These are phyloP conservation scores for Stemphylium beticola DNA, from an alignment of 2,329 filamentous ascomycete genomes.

Conservation along the genomic window DNA sequence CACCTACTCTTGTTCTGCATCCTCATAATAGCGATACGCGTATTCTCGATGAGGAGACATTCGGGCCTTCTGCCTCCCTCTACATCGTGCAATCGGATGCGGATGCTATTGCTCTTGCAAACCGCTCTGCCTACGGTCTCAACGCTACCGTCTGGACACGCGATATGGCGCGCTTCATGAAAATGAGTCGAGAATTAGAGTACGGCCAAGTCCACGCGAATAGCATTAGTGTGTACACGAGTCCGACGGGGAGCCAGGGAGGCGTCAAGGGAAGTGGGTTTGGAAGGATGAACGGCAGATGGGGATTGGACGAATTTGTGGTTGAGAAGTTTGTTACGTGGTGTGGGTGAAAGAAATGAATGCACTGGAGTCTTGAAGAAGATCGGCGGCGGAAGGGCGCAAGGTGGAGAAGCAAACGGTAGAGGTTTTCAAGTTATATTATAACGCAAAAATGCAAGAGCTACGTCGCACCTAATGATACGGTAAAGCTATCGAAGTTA, in stretches of 20 bases:
- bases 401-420: too few relatives aligned
- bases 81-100: slow-evolving; percentile 70
- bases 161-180: slow-evolving; percentile 64
- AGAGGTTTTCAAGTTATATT: too few relatives aligned
- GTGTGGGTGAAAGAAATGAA: slow-evolving; percentile 25
- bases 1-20: slow-evolving; percentile 62
- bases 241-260: slow-evolving; percentile 52
- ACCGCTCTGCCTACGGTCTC: slow-evolving; percentile 80
- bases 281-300: slow-evolving; percentile 51
- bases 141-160: slow-evolving; percentile 68
- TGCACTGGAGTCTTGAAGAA: too few relatives aligned
- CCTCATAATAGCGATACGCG: slow-evolving; percentile 61
- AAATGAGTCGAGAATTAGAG: slow-evolving; percentile 54
- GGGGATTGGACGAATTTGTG: slow-evolving; percentile 54
- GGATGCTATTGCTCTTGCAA: slow-evolving; percentile 75
- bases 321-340: slow-evolving; percentile 45
- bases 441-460: too few relatives aligned
- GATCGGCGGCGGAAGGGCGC: too few relatives aligned
- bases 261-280: slow-evolving; percentile 55
- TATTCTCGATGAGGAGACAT: slow-evolving; percentile 74
- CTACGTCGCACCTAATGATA: too few relatives aligned
- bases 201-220: slow-evolving; percentile 55
- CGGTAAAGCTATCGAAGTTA: too few relatives aligned
- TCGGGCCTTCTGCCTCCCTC: slow-evolving; percentile 74
- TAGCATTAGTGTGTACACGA: slow-evolving; percentile 55